These are phyloP conservation scores for Lyophyllum semitale DNA, from an alignment of 768 basidiomycete genomes.

Conservation along the genomic window DNA sequence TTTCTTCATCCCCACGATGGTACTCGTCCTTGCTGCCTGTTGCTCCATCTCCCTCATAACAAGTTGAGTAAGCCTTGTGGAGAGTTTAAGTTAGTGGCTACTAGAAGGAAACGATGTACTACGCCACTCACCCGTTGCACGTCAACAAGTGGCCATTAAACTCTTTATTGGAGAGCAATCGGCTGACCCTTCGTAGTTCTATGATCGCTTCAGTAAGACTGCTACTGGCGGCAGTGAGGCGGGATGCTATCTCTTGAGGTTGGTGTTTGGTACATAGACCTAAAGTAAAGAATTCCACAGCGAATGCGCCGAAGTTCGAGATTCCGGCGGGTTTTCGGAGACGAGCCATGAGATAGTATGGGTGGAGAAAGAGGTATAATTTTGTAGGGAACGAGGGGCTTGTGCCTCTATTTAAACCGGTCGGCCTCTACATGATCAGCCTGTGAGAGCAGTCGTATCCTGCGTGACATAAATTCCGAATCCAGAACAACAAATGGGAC, in stretches of 20 bases:
- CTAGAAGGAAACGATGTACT: neutral
- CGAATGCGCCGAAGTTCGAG: no score
- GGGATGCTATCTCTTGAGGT: neutral
- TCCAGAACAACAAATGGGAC: neutral
- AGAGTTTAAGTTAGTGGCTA: neutral
- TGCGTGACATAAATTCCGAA: neutral
- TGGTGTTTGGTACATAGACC: neutral
- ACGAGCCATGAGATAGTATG: no score
- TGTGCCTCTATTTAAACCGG: neutral
- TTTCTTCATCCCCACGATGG: neutral
- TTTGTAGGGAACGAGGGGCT: neutral
- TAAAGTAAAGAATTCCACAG: neutral
- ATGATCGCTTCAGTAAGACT: neutral
- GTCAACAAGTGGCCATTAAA: neutral
- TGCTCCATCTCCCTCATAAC: neutral
- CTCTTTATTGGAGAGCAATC: neutral
- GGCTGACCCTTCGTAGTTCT: neutral
- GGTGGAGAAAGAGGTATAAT: no score
- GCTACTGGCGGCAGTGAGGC: neutral
- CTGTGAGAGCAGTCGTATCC: neutral
- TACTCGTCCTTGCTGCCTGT: neutral
- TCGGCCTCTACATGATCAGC: neutral
- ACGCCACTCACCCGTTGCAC: neutral
- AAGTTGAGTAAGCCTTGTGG: neutral
- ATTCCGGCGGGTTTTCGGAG: no score